Conservation (phyloP, 768 basidiomycete genomes). For the Rhodotorula graminis region DNA sequence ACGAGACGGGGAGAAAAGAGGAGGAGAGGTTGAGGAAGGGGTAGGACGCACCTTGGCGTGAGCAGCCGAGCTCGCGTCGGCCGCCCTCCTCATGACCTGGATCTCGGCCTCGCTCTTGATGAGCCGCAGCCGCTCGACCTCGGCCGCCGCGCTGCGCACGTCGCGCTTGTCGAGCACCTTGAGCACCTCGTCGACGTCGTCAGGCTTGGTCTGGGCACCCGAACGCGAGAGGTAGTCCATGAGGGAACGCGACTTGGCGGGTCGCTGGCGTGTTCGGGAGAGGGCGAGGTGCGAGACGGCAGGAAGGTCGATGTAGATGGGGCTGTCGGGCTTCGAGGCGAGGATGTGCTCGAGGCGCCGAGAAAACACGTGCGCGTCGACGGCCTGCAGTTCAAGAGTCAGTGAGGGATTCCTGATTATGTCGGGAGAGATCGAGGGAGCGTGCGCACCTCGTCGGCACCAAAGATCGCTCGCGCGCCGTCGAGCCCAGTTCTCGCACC, state of each 20-base stretch:
- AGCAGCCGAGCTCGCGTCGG: slow-evolving; percentile 77
- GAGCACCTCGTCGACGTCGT: slow-evolving; percentile 52
- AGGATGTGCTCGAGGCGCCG: slow-evolving; percentile 49
- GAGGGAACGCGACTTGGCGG: slow-evolving; percentile 44
- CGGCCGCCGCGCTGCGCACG: slow-evolving; percentile 57
- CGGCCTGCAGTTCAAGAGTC: slow-evolving; percentile 39
- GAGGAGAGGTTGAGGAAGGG: too few relatives aligned
- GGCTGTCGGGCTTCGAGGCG: slow-evolving; percentile 41
- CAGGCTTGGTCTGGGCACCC: slow-evolving; percentile 51
- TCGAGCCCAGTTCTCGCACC: slow-evolving; percentile 70
- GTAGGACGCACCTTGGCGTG: slow-evolving; percentile 76
- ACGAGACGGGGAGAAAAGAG: neutral
- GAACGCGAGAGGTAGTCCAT: slow-evolving; percentile 48
- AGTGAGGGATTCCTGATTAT: neutral
- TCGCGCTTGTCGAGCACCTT: slow-evolving; percentile 51
- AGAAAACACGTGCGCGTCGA: slow-evolving; percentile 54
- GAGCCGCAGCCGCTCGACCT: slow-evolving; percentile 65
- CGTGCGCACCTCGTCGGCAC: slow-evolving; percentile 63
- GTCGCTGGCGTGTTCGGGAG: slow-evolving; percentile 27
- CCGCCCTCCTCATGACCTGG: slow-evolving; percentile 72
- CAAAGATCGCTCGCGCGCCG: slow-evolving; percentile 64
- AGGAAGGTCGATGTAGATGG: slow-evolving; percentile 53
- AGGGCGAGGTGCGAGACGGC: slow-evolving; percentile 42
- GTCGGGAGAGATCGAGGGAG: slow-evolving; percentile 44
- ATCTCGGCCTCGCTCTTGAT: slow-evolving; percentile 79